These are phyloP conservation scores for Xylogone sp. DNA, from an alignment of 2,329 filamentous ascomycete genomes.

Conservation along the genomic window DNA sequence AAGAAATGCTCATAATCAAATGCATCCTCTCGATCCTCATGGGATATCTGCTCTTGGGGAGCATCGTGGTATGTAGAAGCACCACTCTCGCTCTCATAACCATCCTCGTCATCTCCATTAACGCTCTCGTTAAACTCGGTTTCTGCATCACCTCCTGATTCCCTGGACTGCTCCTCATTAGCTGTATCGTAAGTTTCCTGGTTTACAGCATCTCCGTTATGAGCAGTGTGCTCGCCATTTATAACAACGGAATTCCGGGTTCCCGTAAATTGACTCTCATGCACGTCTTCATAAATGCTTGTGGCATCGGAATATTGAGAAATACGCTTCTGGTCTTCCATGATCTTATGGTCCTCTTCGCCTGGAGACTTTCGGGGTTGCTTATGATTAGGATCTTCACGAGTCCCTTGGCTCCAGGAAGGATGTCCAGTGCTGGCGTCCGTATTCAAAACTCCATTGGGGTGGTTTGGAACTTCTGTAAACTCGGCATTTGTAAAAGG, in stretches of 20 bases:
- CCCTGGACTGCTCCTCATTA: slow-evolving; percentile 9
- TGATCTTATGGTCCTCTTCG: background rate
- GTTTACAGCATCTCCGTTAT: background rate
- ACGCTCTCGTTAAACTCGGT: slow-evolving; percentile 33
- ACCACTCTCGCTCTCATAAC: slow-evolving; percentile 55
- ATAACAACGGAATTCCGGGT: background rate
- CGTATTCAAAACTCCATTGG: slow-evolving; percentile 16
- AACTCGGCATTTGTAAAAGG: slow-evolving; percentile 31
- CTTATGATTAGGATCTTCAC: slow-evolving; percentile 6
- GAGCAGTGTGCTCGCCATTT: background rate
- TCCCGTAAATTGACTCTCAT: slow-evolving; percentile 11
- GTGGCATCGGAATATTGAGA: slow-evolving; percentile 20
- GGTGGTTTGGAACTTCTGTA: slow-evolving; percentile 18
- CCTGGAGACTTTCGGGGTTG: background rate
- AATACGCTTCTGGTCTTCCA: slow-evolving; percentile 3
- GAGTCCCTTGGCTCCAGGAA: slow-evolving; percentile 17
- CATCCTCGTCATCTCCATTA: slow-evolving; percentile 31
- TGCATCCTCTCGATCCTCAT: slow-evolving; percentile 90
- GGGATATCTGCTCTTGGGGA: slow-evolving; percentile 60
- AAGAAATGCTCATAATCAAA: slow-evolving; percentile 98
- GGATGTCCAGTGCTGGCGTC: slow-evolving; percentile 21
- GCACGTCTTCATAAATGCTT: slow-evolving; percentile 26
- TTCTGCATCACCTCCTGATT: slow-evolving; percentile 30
- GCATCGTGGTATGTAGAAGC: slow-evolving; percentile 62
- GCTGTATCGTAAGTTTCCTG: slow-evolving; percentile 8